These are phyloP conservation scores for Globisporangium megalacanthum DNA, from an alignment of 352 stramenopile genomes.

Conservation along the genomic window DNA sequence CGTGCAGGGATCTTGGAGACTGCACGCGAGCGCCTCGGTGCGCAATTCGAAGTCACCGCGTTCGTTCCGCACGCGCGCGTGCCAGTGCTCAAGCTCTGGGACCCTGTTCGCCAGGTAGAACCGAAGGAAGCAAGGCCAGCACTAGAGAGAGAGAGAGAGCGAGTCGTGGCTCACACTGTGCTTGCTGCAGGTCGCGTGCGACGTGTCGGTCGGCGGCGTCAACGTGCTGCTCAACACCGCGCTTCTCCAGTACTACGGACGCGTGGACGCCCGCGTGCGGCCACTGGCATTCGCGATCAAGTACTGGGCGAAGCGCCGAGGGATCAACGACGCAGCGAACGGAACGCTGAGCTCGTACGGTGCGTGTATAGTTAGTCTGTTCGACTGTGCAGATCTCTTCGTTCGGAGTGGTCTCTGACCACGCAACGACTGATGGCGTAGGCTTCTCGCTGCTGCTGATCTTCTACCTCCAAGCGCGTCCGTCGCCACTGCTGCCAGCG, in stretches of 20 bases:
- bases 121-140: neutral
- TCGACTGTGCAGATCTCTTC: neutral
- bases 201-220: conserved; percentile 70
- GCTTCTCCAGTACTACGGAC: conserved; percentile 65
- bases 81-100: conserved; percentile 77
- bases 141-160: too few relatives aligned
- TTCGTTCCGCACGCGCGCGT: conserved; percentile 73
- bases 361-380: conserved; percentile 9
- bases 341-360: conserved; percentile 97
- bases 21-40: conserved; percentile 32
- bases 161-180: too few relatives aligned
- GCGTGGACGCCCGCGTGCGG: conserved; percentile 74
- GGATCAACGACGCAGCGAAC: conserved; percentile 96
- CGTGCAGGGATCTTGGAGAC: conserved; percentile 49
- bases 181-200: conserved; percentile 40
- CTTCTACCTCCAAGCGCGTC: conserved; percentile 92
- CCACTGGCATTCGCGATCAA: conserved; percentile 96
- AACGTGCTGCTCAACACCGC: conserved; percentile 75
- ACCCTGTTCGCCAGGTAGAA: conserved; percentile 39
- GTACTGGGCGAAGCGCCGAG: conserved; percentile 94
- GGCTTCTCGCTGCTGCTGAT: conserved; percentile 96
- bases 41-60: conserved; percentile 54
- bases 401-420: neutral
- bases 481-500: conserved; percentile 45
- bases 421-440: conserved; percentile 9